phyloP scores from a whole-genome alignment of 1,284 basidiomycete genomes.

The Ceratobasidium sp. region DNA sequence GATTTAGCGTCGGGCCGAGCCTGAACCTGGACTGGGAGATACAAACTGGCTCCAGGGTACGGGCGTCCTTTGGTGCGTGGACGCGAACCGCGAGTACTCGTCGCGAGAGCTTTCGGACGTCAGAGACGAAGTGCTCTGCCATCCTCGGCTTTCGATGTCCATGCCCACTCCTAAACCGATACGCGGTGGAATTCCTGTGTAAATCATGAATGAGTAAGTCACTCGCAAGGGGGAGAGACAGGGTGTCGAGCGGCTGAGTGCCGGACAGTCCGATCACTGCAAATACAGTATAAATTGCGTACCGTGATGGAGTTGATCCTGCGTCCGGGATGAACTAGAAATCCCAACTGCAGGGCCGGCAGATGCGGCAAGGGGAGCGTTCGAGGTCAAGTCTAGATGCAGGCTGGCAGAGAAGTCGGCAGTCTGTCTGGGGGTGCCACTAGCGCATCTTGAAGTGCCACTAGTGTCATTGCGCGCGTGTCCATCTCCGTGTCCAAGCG shows the following conservation, averaged over 20 bases:
- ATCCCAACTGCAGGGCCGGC: slow-evolving; percentile 19
- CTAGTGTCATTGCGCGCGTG: slow-evolving; percentile 28
- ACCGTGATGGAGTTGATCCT: slow-evolving; percentile 35
- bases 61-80: slow-evolving; percentile 1
- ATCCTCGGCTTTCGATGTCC: not conserved
- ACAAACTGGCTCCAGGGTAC: slow-evolving; percentile 24
- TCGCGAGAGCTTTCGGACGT: slow-evolving; percentile 29
- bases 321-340: slow-evolving; percentile 36
- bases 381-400: slow-evolving; percentile 20
- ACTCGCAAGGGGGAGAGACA: not conserved
- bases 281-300: slow-evolving; percentile 40
- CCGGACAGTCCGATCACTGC: slow-evolving; percentile 39
- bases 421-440: slow-evolving; percentile 6
- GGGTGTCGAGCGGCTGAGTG: slow-evolving; percentile 5
- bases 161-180: slow-evolving; percentile 27
- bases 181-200: not conserved
- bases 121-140: slow-evolving; percentile 17
- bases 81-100: slow-evolving; percentile 28
- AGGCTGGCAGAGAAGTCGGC: not conserved
- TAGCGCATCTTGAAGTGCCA: slow-evolving; percentile 2
- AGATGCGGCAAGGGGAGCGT: slow-evolving; percentile 24
- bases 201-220: not conserved
- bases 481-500: slow-evolving; percentile 4
- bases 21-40: not conserved
- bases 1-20: slow-evolving; percentile 6